Evolutionary conservation across 768 basidiomycete genomes (phyloP), one percentile per base, ranked within the genome.

Genomic region (Russula sp.): DNA sequence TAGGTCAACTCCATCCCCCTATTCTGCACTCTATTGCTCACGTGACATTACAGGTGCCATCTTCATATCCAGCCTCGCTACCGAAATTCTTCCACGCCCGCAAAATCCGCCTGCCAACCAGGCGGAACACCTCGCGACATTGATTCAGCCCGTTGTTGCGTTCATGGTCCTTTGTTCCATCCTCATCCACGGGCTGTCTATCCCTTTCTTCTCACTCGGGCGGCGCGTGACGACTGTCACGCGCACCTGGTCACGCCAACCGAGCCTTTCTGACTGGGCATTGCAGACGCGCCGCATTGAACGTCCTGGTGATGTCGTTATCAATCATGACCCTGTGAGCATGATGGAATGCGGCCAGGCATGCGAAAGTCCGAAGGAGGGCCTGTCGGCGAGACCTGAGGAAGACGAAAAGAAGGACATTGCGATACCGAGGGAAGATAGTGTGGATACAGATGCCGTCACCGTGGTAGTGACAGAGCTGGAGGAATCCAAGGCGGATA

Each of bases 161-260:
- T 98, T 97, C 75, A 87, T 98, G 85, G 97, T 99, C 5, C 81
- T 99, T 8, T 87, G 86, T 69, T 96, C 93, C 0, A 92, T 98
- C 66, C 80, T 89, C 20, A 84, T 90, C 20, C 92, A 93, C 71
- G 95, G 94, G 2, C 79, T 97, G 9, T 95, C 93, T 13, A 97
- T 99, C 68, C 94, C 96, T 0, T 89, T 89, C 73, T 97, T 98
- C 79, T 94, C 94, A 24, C 84, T 98, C 32, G 89, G 94, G 20
- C 81, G 91, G 34, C 85, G 94, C 28, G 94, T 98, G 22, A 94
- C 95, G 73, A 88, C 84, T 20, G 88, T 92, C 60, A 89, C 91
- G 16, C 83, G 93, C 69, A 98, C 96, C 8, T 93, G 90, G 88
- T 95, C 93, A 10, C 80, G 94, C 57, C 84, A 89, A 42, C 68